A percentile compares a stretch with the other conserved stretches of the same genome.
Conservation (phyloP, 192 early-diverging fungal species). For the Podila minutissima region DNA sequence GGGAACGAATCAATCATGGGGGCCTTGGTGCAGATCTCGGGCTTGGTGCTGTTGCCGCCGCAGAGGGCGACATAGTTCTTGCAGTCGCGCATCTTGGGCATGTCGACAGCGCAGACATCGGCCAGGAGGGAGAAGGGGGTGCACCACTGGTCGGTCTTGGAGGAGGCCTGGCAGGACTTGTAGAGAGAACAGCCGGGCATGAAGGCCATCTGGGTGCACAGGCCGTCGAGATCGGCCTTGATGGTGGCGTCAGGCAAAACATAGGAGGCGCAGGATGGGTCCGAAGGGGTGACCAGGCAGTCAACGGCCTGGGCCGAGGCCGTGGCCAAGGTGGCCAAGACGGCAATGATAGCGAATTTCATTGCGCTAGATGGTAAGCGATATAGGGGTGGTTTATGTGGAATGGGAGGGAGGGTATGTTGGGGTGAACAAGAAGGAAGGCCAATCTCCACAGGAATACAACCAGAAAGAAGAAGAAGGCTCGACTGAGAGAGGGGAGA, state of each 20-base stretch:
- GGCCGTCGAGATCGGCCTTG: conserved; percentile 33
- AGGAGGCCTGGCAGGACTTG: conserved; percentile 36
- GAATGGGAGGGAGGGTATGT: not conserved
- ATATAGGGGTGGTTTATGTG: not conserved
- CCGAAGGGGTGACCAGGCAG: conserved; percentile 39
- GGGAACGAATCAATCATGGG: conserved; percentile 56
- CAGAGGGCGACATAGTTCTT: conserved; percentile 50
- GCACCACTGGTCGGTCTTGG: conserved; percentile 60
- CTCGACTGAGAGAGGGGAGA: not conserved
- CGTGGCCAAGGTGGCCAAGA: not conserved
- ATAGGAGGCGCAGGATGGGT: conserved; percentile 38
- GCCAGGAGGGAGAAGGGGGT: conserved; percentile 54
- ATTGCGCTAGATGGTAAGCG: not conserved
- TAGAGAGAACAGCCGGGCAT: conserved; percentile 60
- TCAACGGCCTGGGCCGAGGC: conserved; percentile 19
- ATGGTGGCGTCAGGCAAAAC: conserved; percentile 34
- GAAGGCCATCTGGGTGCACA: conserved; percentile 60
- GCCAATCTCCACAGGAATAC: not conserved
- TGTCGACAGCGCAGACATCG: conserved; percentile 57
- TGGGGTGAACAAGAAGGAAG: not conserved
- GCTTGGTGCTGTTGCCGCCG: conserved; percentile 19
- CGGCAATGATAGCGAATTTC: conserved; percentile 3
- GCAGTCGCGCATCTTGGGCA: conserved; percentile 61
- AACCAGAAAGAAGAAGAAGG: not conserved
- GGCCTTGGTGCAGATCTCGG: conserved; percentile 34